Percentiles rank a stretch among this genome's conserved stretches.
Conservation (phyloP, 768 basidiomycete species). For the Pleurotus cornucopiae region DNA sequence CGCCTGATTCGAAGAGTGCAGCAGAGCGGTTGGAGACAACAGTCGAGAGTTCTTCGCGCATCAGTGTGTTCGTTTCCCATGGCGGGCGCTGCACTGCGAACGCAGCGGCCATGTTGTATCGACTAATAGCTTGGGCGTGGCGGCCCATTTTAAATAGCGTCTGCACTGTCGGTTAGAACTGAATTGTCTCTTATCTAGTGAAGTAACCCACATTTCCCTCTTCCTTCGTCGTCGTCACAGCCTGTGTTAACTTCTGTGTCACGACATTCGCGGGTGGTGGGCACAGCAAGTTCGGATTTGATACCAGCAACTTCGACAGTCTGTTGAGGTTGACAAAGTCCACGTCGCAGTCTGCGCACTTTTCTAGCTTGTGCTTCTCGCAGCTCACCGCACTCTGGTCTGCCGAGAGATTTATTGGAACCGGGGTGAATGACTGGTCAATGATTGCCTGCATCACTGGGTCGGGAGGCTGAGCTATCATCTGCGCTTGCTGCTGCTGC, state of each 20-base stretch:
- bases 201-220: conserved; percentile 79
- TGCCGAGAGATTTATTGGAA: conserved; percentile 50
- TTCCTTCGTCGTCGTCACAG: conserved; percentile 80
- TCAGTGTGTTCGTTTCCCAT: conserved; percentile 81
- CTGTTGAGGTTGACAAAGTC: conserved; percentile 79
- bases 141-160: conserved; percentile 73
- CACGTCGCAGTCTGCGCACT: conserved; percentile 67
- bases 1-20: conserved; percentile 72
- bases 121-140: conserved; percentile 64
- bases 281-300: conserved; percentile 68
- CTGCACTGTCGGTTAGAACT: conserved; percentile 38
- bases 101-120: conserved; percentile 75
- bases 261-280: conserved; percentile 80
- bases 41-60: conserved; percentile 89
- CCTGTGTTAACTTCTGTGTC: conserved; percentile 69
- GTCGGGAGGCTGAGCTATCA: conserved; percentile 47
- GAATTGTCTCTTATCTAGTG: conserved; percentile 7
- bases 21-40: conserved; percentile 91
- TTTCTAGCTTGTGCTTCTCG: conserved; percentile 61
- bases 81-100: conserved; percentile 79
- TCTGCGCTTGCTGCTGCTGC: conserved; percentile 38
- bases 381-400: conserved; percentile 60
- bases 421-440: conserved; percentile 64
- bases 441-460: conserved; percentile 73
- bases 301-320: conserved; percentile 63